Base-by-base conservation (phyloP, 805 yeast genomes). In the Cyberlindnera subsufficiens region DNA sequence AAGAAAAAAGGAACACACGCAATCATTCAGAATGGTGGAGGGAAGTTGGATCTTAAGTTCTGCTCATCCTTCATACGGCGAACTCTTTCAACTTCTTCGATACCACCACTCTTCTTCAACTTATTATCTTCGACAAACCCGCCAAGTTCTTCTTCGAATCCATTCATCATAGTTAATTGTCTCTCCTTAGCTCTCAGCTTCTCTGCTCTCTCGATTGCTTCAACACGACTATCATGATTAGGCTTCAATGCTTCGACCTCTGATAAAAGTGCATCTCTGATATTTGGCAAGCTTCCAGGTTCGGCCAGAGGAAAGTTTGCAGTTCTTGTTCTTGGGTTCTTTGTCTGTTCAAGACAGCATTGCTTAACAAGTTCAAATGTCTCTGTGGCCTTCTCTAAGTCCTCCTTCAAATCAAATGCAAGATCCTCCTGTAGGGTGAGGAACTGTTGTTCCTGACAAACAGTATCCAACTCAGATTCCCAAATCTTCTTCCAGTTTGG, bases 391-490 rank as follows among this genome's bases (percentile, higher is more conserved):
- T 80, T 83, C 19, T 73, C 75, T 29, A 93, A 64, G 63, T 93
- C 99, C 48, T 87, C 93, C 34, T 74, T 77, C 49, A 93, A 65
- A 57, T 91, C 95, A 27, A 71, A 72, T 2, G 87, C 77, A 42
- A 95, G 74, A 46, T 87, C 96, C 54, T 88, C 96, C 61, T 91
- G 97, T 16, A 88, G 72, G 43, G 86, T 86, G 65, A 90, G 79
- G 60, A 88, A 88, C 51, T 91, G 95, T 61, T 93, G 98, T 56
- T 90, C 97, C 55, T 88, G 96, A 50, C 96, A 84, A 13, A 93
- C 91, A 31, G 82, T 82, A 47, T 88, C 93, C 43, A 93, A 72
- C 58, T 89, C 96, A 5, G 82, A 68, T 58, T 90, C 96, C 97
- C 99, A 91, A 8, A 87, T 82, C 51, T 77, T 77, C 58, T 86